Evolutionary conservation across 345 rosid species (phyloP), one percentile per base, ranked within the genome.

Genomic region (Arabidopsis arenosa): DNA sequence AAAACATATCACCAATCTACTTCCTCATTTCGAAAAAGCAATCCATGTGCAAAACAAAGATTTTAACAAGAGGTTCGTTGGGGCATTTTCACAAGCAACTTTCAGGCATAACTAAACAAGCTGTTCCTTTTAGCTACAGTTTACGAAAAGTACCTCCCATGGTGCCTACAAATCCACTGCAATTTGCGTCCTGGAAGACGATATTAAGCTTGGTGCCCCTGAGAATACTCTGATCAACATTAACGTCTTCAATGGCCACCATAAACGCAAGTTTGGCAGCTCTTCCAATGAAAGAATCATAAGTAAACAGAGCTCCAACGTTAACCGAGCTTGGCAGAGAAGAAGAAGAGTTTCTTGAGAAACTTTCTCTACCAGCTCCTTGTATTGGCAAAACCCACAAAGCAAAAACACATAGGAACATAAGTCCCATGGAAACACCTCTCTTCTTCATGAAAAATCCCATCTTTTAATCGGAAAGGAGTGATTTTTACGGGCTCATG

Each of bases 81-180:
- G 26, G 63, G 40, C 55, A 52, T 52, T 41, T 44, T 62, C 23
- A 33, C 65, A 68, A 68, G 36, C 23, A 68, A 62, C 5, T 76
- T 55, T n/a, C 40, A 45, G 44, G 45, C 47, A 47, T 55, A 74
- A 47, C 43, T 62, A 69, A 69, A 43, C 14, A 48, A 61, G 52
- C 43, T 56, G 5, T 11, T 75, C 21, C 33, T 6, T 7, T 26
- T 32, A 7, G 59, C 32, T 47, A 57, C 8, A 39, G 33, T 69
- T 53, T 4, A 76, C 9, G 51, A 63, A 37, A 67, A 77, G 32
- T 92, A 92, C 98, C 97, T 85, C 84, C 95, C 52, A 94, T 81
- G 36, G 92, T 85, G 66, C 97, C 97, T 28, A 81, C 35, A 80
- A 94, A 94, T 57, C 92, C 96, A 63, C 92, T 94, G 89, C 98